phyloP scores from a whole-genome alignment of 148 eudicot genomes.

The Linanthus parryae region DNA sequence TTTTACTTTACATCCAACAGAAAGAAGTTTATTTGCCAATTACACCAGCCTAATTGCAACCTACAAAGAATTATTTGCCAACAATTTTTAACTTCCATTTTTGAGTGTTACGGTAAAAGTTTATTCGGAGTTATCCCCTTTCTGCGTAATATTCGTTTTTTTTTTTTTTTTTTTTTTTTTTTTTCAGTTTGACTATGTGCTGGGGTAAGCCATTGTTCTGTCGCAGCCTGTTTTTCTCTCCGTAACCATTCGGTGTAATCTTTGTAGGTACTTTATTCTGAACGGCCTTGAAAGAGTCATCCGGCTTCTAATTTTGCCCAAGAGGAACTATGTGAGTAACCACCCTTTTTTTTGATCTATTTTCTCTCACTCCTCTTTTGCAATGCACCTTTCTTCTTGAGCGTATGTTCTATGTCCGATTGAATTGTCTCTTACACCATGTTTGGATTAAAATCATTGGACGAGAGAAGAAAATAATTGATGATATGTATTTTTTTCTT shows the following conservation, averaged over 20 bases:
- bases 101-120: no score
- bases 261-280: constrained; percentile 65
- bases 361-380: neutral
- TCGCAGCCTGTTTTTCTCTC: neutral
- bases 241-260: constrained; percentile 6
- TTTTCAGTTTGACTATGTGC: neutral
- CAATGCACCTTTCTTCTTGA: neutral
- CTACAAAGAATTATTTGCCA: no score
- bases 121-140: neutral
- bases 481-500: no score
- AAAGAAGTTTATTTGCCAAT: no score
- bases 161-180: neutral
- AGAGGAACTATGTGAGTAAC: constrained; percentile 85
- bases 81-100: no score
- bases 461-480: no score
- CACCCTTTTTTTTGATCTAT: neutral
- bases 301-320: constrained; percentile 69
- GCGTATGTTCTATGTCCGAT: neutral
- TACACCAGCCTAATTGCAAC: no score
- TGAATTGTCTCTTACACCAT: no score
- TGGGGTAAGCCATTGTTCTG: neutral
- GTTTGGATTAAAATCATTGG: no score
- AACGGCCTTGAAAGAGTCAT: constrained; percentile 93
- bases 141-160: neutral
- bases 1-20: no score